Conservation (phyloP, 2,329 filamentous ascomycete genomes). For the Didymella sp. region DNA sequence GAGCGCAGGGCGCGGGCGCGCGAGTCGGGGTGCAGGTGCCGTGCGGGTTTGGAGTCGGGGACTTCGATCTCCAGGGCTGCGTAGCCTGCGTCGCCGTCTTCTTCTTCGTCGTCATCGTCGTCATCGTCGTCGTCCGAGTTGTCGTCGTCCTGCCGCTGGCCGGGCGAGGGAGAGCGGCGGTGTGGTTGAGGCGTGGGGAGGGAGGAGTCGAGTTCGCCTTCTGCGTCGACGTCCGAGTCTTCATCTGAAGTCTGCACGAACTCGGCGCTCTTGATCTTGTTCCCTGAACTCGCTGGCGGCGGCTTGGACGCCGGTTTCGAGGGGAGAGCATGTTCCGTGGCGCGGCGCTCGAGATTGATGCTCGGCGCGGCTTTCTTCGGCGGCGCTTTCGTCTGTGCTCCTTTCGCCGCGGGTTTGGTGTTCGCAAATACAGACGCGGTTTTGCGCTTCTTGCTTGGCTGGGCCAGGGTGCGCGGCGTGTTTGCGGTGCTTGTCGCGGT, state of each 20-base stretch:
- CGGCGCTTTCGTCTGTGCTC: conserved; percentile 4
- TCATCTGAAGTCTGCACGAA: conserved; percentile 41
- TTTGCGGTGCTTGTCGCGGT: background rate
- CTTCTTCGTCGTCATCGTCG: conserved; percentile 32
- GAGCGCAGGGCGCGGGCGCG: conserved; percentile 35
- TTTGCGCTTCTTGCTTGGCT: conserved; percentile 39
- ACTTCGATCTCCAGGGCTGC: conserved; percentile 44
- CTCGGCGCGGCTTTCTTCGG: conserved; percentile 37
- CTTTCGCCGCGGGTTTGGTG: conserved; percentile 27
- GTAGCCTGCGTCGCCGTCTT: conserved; percentile 18
- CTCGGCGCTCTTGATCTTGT: conserved; percentile 44
- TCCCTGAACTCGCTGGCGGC: conserved; percentile 4
- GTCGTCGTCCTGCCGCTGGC: conserved; percentile 15
- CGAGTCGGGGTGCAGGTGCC: conserved; percentile 37
- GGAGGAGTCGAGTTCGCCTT: conserved; percentile 17
- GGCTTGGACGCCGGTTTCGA: conserved; percentile 23
- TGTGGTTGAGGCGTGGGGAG: background rate
- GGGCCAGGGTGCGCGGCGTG: conserved; percentile 4
- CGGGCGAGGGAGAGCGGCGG: background rate
- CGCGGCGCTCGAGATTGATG: conserved; percentile 49
- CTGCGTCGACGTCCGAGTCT: conserved; percentile 26
- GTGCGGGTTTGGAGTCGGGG: conserved; percentile 39
- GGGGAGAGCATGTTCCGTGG: conserved; percentile 29
- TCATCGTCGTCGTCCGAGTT: conserved; percentile 28
- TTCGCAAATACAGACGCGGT: conserved; percentile 23